These are phyloP conservation scores for Maudiozyma bulderi DNA, from an alignment of 805 yeast species.

Conservation along the genomic window DNA sequence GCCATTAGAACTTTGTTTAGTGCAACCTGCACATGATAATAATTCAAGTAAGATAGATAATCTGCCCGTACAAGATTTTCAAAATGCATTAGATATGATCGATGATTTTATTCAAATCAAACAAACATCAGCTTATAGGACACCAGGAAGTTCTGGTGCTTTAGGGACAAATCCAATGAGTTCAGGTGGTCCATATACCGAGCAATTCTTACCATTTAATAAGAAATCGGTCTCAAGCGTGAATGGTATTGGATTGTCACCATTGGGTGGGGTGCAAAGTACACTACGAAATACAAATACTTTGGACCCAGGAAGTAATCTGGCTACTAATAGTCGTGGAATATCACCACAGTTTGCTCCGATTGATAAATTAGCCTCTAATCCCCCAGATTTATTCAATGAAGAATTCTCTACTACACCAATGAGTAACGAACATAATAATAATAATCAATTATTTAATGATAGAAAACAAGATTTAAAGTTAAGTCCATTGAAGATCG, in stretches of 20 bases:
- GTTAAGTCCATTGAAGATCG: constrained; percentile 12
- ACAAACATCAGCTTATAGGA: constrained; percentile 31
- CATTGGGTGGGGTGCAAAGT: not conserved
- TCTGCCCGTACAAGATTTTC: constrained; percentile 10
- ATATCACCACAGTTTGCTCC: constrained; percentile 8
- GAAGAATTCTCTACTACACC: constrained; percentile 14
- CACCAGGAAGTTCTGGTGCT: constrained; percentile 25
- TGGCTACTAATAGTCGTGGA: not conserved
- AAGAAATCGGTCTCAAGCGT: constrained; percentile 9
- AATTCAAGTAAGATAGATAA: constrained; percentile 6
- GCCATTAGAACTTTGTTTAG: constrained; percentile 61
- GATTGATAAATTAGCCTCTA: constrained; percentile 5
- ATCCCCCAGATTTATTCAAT: constrained; percentile 10
- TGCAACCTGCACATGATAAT: constrained; percentile 34
- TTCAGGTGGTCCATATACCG: constrained; percentile 27
- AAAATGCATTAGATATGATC: constrained; percentile 30
- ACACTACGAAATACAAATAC: not conserved
- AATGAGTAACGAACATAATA: constrained; percentile 4
- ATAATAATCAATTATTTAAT: constrained; percentile 12
- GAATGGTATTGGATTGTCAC: not conserved
- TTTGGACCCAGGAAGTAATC: not conserved
- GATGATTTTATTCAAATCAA: constrained; percentile 33
- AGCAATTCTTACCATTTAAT: constrained; percentile 23
- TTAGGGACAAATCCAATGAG: constrained; percentile 24
- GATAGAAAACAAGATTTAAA: constrained; percentile 8